Conservation (phyloP, 228 moss, liverwort and hornwort genomes). For the Sphagnum magellanicum region DNA sequence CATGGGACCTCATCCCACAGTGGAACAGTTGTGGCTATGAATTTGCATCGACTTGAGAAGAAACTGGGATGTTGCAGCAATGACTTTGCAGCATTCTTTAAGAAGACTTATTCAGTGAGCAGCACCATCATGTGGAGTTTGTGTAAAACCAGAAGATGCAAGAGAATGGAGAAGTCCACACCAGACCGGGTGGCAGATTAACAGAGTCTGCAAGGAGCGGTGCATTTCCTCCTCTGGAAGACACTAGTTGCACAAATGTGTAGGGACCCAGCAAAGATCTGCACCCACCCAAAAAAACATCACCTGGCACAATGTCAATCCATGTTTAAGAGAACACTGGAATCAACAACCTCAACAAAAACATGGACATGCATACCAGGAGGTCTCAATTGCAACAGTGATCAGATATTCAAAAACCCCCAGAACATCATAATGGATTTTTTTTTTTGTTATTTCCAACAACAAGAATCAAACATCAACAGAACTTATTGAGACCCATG, state of each 20-base stretch:
- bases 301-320: too few species aligned
- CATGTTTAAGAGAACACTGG: too few species aligned
- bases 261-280: constrained; percentile 12
- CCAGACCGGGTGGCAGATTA: background rate
- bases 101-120: too few species aligned
- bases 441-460: too few species aligned
- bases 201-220: background rate
- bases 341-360: background rate
- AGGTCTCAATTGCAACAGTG: background rate
- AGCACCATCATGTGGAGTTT: background rate
- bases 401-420: background rate
- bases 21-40: too few species aligned
- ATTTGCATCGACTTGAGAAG: too few species aligned
- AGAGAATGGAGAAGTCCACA: constrained; percentile 4
- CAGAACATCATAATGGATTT: too few species aligned
- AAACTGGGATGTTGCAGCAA: too few species aligned
- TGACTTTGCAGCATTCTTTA: too few species aligned
- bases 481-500: too few species aligned
- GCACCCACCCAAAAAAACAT: background rate
- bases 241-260: constrained; percentile 7
- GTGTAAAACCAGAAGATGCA: constrained; percentile 15
- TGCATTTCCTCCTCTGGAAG: constrained; percentile 10
- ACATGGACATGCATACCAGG: background rate
- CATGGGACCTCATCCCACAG: too few species aligned
- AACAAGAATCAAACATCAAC: too few species aligned